Evolutionary conservation across 1,139 yeast species (phyloP).

Genomic region (Meyerozyma guilliermondii): DNA sequence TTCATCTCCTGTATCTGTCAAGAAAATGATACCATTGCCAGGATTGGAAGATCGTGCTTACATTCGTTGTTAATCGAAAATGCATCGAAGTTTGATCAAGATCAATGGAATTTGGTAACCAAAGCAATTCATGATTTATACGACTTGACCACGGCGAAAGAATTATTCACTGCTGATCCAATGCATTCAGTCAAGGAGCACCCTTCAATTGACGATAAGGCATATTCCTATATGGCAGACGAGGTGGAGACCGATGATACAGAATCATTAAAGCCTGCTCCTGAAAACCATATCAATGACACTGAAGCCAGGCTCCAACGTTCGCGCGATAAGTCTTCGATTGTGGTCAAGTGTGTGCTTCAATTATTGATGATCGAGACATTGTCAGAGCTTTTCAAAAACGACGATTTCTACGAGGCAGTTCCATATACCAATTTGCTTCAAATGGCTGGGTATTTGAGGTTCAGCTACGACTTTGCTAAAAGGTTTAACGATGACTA

Average conservation of each 20-base stretch:
- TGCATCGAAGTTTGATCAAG: slow-evolving; percentile 52
- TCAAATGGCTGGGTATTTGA: slow-evolving; percentile 54
- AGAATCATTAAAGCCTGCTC: slow-evolving; percentile 6
- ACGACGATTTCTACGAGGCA: slow-evolving; percentile 60
- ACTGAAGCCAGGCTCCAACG: slow-evolving; percentile 22
- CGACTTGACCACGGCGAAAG: slow-evolving; percentile 79
- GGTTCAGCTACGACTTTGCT: slow-evolving; percentile 75
- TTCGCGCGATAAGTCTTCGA: slow-evolving; percentile 60
- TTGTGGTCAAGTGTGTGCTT: slow-evolving; percentile 88
- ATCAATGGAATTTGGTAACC: slow-evolving; percentile 75
- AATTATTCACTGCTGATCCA: slow-evolving; percentile 72
- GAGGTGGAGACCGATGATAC: slow-evolving; percentile 12
- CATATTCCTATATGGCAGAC: slow-evolving; percentile 9
- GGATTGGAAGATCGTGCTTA: slow-evolving; percentile 88
- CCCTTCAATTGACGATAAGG: slow-evolving; percentile 9
- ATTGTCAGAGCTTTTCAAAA: slow-evolving; percentile 71
- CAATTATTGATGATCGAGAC: slow-evolving; percentile 88
- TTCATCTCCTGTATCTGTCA: slow-evolving; percentile 89
- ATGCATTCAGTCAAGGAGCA: slow-evolving; percentile 23
- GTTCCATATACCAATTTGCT: slow-evolving; percentile 65
- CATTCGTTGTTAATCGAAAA: slow-evolving; percentile 74
- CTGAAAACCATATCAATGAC: slow-evolving; percentile 13
- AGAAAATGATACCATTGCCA: slow-evolving; percentile 92
- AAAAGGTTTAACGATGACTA: slow-evolving; percentile 84
- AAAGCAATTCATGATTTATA: slow-evolving; percentile 64